Evolutionary conservation across 2,329 filamentous ascomycete species (phyloP).

Genomic region (Fusarium oligoseptatum): DNA sequence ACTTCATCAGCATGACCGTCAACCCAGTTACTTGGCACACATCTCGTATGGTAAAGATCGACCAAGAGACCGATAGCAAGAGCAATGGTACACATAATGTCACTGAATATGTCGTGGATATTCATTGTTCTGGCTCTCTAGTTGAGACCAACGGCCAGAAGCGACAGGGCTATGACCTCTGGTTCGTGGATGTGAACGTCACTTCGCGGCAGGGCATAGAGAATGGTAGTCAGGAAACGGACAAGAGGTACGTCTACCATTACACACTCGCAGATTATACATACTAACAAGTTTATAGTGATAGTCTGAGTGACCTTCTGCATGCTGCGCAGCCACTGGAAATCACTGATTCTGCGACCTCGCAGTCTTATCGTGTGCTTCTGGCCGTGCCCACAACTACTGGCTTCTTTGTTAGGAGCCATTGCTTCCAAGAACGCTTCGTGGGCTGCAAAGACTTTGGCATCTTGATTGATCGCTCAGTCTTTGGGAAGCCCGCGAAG

Average conservation of each 20-base stretch:
- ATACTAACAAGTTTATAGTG: neutral
- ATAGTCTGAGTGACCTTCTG: neutral
- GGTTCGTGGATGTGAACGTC: neutral
- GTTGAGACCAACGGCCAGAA: neutral
- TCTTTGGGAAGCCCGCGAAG: neutral
- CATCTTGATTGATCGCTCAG: neutral
- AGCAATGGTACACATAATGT: neutral
- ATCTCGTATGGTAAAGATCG: neutral
- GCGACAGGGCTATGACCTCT: neutral
- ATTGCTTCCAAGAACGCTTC: neutral
- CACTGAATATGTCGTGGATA: neutral
- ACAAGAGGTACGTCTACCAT: neutral
- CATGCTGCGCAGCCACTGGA: neutral
- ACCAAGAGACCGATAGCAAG: neutral
- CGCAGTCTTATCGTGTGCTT: neutral
- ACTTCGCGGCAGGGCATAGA: neutral
- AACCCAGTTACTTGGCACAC: neutral
- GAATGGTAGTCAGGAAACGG: neutral
- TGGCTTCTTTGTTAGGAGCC: neutral
- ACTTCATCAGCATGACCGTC: neutral
- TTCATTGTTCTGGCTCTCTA: neutral
- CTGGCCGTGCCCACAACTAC: neutral
- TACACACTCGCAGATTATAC: neutral
- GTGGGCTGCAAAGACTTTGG: constrained; percentile 2
- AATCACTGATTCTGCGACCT: neutral